Conservation (phyloP, 169 alveolate genomes). For the Plasmodium yoelii region DNA sequence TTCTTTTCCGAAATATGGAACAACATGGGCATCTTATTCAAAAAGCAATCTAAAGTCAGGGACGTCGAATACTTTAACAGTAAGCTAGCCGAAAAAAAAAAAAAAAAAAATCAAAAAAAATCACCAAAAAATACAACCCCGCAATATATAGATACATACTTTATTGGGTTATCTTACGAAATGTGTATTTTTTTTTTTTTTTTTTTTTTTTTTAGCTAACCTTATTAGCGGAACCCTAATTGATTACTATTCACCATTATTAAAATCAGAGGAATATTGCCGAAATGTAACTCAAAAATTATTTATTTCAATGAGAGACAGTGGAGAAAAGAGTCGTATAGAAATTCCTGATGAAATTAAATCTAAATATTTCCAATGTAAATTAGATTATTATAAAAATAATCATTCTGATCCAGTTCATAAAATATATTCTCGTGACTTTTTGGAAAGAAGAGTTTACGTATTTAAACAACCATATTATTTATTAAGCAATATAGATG, state of each 20-base stretch:
- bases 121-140: no score
- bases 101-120: neutral
- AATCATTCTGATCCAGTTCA: constrained; percentile 25
- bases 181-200: no score
- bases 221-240: neutral
- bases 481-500: constrained; percentile 23
- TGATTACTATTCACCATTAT: constrained; percentile 59
- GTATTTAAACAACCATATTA: constrained; percentile 66
- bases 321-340: constrained; percentile 17
- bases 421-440: constrained; percentile 21
- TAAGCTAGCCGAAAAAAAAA: neutral
- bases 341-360: constrained; percentile 50
- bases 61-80: constrained; percentile 49
- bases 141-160: neutral
- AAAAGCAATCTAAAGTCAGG: constrained; percentile 8
- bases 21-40: constrained; percentile 20
- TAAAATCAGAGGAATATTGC: constrained; percentile 34
- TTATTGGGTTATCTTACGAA: neutral
- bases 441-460: constrained; percentile 18
- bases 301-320: constrained; percentile 26
- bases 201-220: no score
- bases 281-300: constrained; percentile 36
- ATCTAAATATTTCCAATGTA: constrained; percentile 32
- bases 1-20: constrained; percentile 64
- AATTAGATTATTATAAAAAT: constrained; percentile 36